Evolutionary conservation across 306 rosid species (phyloP), one percentile per base, ranked within the genome.

Genomic region (Amphicarpaea edgeworthii): DNA sequence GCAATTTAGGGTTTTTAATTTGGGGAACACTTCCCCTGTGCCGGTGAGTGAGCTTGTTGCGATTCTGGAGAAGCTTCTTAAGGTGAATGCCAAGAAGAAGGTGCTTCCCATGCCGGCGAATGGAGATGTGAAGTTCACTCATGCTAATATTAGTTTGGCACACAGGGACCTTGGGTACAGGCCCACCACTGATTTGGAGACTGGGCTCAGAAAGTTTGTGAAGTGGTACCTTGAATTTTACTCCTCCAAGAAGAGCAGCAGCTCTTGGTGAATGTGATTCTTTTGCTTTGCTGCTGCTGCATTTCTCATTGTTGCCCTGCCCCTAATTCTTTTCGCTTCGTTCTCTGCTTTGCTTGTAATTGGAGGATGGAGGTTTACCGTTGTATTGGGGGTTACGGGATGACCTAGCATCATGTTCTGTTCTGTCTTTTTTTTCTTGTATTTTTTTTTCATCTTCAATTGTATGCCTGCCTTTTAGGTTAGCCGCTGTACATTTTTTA

Each of bases 81-180:
- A 85, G 85, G 86, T 89, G 12, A 90, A 89, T 81, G 98, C 97
- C 0, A 93, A 87, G 83, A 90, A 54, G 86, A 88, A 82, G 72
- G 79, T 91, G 57, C 16, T 85, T 73, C 84, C 90, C 1, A 84
- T 93, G 97, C 98, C 97, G 0, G 79, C 91, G 28, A 93, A 93
- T 81, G 98, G 98, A 2, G 97, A 93, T 83, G 98, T 91, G 38
- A 90, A 68, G 70, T 89, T 87, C 24, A 93, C 98, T 0, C 98
- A 93, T 79, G 97, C 98, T 0, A 93, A 93, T 83, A 86, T 93
- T 65, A 90, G 89, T 77, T 77, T 86, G 66, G 97, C 97, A 5
- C 81, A 84, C 14, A 83, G 57, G 81, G 90, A 93, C 75, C 87
- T 93, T 55, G 89, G 90, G 9, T 93, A 93, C 53, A 81, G 85